Conservation (phyloP, 805 yeast genomes). For the Yarrowia sp. region DNA sequence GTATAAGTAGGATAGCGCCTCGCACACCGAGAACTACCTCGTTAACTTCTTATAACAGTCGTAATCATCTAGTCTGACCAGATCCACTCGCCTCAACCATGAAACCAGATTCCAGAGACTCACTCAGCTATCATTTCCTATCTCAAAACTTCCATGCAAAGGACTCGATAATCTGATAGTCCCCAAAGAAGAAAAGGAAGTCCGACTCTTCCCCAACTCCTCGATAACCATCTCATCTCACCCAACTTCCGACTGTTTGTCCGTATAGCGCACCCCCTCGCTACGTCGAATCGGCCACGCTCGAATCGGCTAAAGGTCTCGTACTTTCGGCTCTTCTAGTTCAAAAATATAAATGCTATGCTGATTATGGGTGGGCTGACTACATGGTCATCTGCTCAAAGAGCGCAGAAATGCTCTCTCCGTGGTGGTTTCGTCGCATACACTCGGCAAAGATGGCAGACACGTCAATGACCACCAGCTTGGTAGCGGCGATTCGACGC, state of each 20-base stretch:
- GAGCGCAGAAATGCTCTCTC: slow-evolving; percentile 90
- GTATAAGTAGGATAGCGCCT: no score
- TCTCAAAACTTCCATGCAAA: no score
- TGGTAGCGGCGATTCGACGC: slow-evolving; percentile 54
- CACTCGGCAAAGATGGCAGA: slow-evolving; percentile 96
- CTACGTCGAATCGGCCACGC: background rate
- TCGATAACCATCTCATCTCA: background rate
- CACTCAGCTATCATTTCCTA: no score
- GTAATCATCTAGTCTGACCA: no score
- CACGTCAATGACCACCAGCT: slow-evolving; percentile 84
- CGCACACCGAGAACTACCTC: no score
- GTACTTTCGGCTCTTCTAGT: slow-evolving; percentile 2
- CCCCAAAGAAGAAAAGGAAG: no score
- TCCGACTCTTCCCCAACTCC: no score
- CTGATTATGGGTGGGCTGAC: background rate
- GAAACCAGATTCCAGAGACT: no score
- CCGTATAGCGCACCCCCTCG: background rate
- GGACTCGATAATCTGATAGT: no score
- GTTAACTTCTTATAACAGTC: no score
- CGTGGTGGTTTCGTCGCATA: slow-evolving; percentile 97
- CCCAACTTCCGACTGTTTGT: background rate
- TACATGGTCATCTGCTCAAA: slow-evolving; percentile 64
- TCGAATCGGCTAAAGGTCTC: background rate
- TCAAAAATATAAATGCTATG: slow-evolving; percentile 23
- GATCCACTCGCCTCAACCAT: no score